Evolutionary conservation across 208 protist genomes (phyloP), one percentile per base, ranked within the genome.

Genomic region (Entamoeba dispar): DNA sequence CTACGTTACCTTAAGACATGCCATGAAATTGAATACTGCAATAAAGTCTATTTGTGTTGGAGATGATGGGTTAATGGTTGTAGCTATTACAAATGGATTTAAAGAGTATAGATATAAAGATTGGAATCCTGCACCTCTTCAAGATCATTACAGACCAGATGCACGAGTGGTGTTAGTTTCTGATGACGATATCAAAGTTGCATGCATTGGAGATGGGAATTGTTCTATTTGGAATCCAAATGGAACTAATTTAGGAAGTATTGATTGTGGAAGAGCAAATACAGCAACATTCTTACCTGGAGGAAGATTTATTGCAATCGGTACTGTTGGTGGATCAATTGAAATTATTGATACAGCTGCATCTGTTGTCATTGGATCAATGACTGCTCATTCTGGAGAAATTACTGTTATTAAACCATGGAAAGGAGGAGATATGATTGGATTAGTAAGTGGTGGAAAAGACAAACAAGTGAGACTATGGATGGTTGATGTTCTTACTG

Each of bases 381-480:
- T 91, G 8, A 47, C 6, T 49, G 77, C 14, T 22, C 77, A 91
- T 50, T 38, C n/a, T 19, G n/a, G 34, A 22, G 77, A 91, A 91
- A 49, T 91, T 38, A 49, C 38, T 17, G 27, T 22, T 47, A 27
- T 49, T 17, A 49, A 49, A 22, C n/a, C 10, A 49, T 91, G 27
- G 34, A 91, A 91, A 49, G 77, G n/a, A 49, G 10, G 17, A 34
- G 31, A 91, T 49, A 27, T 38, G n/a, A 10, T 49, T 91, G 77
- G 34, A 8, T 27, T 91, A 27, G 34, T 91, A 3, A 49, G 8
- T 27, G 77, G 34, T 0, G 77, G 77, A 22, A 49, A 38, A 17
- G 77, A 90, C 50, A 52, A 94, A 77, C 6, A 93, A 43, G 92
- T 95, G 0, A 96, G 97, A 92, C 97, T 97, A 91, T 98, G 96